Evolutionary conservation across 306 rosid genomes (phyloP), one percentile per base, ranked within the genome.

Genomic region (Macrotyloma uniflorum): DNA sequence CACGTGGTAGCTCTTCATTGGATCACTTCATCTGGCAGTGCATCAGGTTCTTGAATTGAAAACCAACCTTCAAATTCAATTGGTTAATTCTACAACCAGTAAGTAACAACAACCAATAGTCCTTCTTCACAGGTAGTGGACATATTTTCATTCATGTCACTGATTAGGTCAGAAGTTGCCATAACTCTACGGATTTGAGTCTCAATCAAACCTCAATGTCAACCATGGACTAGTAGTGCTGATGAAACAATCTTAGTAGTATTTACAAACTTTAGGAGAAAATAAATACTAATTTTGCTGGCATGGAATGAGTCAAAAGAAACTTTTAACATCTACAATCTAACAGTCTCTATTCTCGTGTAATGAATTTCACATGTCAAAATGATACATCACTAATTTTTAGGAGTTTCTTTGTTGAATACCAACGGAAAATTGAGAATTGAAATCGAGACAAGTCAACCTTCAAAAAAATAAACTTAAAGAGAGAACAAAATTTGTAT

Each of bases 241-340:
- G 7, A 69, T 8, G 24, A 47, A 70, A 15, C 51, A 1, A 36
- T 9, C 36, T 16, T 30, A 18, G 18, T 8, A 36, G 38, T 23
- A 7, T n/a, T 18, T 8, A 22, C 8, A 33, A 4, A 71, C 14
- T 46, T 69, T 22, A 12, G 0, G 35, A 35, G 3, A 1, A 40
- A 9, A 69, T 4, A n/a, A 24, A 57, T 36, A 9, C 64, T 42
- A 49, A 8, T 47, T 38, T 22, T 47, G 47, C 12, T 15, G 24
- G 0, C 24, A 19, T 61, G 79, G 79, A 63, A 18, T 62, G 35
- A 30, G 62, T 62, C 72, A 42, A 76, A 45, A 49, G 18, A 63
- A 47, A 47, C 28, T 2, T 47, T 64, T 64, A 76, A 76, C 50
- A 47, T 22, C 64, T 33, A 14, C 33, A 61, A 30, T 62, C 15